Percentiles rank a stretch among this genome's conserved stretches.
Conservation (phyloP, 805 yeast species). For the Candida chauliodis region DNA sequence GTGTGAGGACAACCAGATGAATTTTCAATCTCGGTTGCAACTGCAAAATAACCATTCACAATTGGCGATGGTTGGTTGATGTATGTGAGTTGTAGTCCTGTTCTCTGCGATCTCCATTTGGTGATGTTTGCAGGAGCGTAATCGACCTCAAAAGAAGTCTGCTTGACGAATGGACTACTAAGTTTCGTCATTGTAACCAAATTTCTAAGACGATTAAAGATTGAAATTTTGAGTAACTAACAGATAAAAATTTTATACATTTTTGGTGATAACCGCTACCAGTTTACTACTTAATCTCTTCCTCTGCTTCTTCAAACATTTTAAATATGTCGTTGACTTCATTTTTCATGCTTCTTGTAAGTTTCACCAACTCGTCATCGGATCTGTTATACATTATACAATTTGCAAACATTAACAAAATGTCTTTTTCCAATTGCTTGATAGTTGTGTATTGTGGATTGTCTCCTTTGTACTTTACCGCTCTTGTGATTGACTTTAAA, state of each 20-base stretch:
- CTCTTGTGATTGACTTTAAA: constrained; percentile 56
- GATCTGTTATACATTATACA: constrained; percentile 78
- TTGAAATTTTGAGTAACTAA: constrained; percentile 1
- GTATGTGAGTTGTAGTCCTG: constrained; percentile 79
- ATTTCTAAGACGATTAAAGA: background rate
- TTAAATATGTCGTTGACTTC: constrained; percentile 57
- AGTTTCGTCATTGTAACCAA: constrained; percentile 7
- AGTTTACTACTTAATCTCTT: constrained; percentile 13
- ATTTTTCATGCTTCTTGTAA: constrained; percentile 68
- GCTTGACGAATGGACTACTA: constrained; percentile 21
- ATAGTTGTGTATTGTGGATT: constrained; percentile 48
- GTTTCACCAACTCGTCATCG: constrained; percentile 55
- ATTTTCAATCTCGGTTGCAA: constrained; percentile 85
- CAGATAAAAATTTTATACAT: no score
- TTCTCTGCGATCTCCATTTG: constrained; percentile 74
- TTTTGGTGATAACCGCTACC: constrained; percentile 1
- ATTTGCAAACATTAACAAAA: constrained; percentile 77
- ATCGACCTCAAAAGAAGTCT: constrained; percentile 55
- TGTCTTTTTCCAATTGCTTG: constrained; percentile 61
- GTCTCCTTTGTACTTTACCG: constrained; percentile 43
- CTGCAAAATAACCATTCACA: constrained; percentile 92
- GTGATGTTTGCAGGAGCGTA: constrained; percentile 69
- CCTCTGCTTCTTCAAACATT: constrained; percentile 56
- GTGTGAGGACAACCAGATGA: constrained; percentile 96
- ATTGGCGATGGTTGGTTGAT: constrained; percentile 80